Base-by-base conservation (phyloP, 164 flowering plant species). In the Taxillus chinensis region DNA sequence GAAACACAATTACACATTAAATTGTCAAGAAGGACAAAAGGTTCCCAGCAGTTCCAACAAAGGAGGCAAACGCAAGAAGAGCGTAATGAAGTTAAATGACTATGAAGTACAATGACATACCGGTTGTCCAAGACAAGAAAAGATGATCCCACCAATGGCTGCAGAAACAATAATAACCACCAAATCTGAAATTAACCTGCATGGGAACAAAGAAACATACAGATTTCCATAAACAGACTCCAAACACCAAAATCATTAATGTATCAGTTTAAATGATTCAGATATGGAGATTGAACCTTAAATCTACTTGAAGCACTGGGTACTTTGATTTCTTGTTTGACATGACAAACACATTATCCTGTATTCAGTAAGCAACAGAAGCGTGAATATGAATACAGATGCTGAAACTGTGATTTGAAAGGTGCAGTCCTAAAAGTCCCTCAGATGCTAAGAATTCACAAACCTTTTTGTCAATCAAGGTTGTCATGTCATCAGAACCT, bases 301-400 rank as follows among this genome's bases (percentile, higher is more conserved):
- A 64, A 80, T 93, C 98, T 53, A 93, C 92, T 84, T 90, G 97
- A 70, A 90, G 96, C 42, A 93, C 77, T 17, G 98, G 98, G 81
- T 86, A 88, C 70, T 90, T 90, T 57, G 98, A 88, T 75, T 93
- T 90, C 76, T 83, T 86, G 78, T 88, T 90, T 61, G 98, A 93
- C 90, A 93, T 93, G 70, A 93, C 92, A 77, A 88, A 93, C 7
- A 85, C 85, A 72, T 93, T 90, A 63, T 93, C 96, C 98, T 93
- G 75, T 59, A 64, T 78, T 62, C 51, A 71, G 61, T 59, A 10
- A 66, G 12, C 66, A 39, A 38, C 63, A 56, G 39, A 37, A 54
- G 49, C 63, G 51, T 11, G 50, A 41, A 3, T 5, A 59, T 12
- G 15, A 62, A 5, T 37, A 8, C 3, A 10, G 13, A 55, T 39